phyloP scores from a whole-genome alignment of 352 stramenopile species.

The Phytopythium helicoides region DNA sequence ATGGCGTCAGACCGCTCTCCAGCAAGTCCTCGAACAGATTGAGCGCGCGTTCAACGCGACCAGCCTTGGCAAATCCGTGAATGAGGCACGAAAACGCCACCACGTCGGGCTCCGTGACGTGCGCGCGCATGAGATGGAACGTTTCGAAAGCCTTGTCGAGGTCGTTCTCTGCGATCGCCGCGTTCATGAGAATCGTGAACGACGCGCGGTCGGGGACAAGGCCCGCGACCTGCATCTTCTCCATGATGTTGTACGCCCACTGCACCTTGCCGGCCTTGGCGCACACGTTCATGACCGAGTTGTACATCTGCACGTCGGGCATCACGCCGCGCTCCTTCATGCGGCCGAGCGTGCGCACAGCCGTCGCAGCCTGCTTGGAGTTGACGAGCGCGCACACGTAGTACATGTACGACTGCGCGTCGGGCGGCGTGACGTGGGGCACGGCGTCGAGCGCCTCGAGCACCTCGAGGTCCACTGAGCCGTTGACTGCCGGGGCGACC shows the following conservation, averaged over 20 bases:
- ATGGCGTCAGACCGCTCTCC: constrained; percentile 61
- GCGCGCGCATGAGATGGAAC: constrained; percentile 80
- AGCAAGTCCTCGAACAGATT: constrained; percentile 80
- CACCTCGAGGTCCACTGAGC: constrained; percentile 29
- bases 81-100: constrained; percentile 74
- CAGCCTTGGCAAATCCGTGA: constrained; percentile 70
- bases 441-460: constrained; percentile 39
- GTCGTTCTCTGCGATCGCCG: constrained; percentile 66
- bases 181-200: constrained; percentile 82
- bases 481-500: constrained; percentile 9
- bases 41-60: constrained; percentile 68
- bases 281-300: constrained; percentile 84
- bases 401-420: constrained; percentile 75
- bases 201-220: constrained; percentile 59
- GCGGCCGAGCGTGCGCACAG: constrained; percentile 67
- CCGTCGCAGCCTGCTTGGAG: constrained; percentile 40
- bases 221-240: constrained; percentile 81
- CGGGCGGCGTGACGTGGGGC: constrained; percentile 44
- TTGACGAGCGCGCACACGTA: constrained; percentile 62
- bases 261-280: constrained; percentile 54
- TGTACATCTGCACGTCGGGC: constrained; percentile 60
- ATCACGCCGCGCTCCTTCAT: constrained; percentile 78
- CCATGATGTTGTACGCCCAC: constrained; percentile 85
- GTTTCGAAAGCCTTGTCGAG: constrained; percentile 83
- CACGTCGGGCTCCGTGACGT: constrained; percentile 65